phyloP scores from a whole-genome alignment of 495 filamentous ascomycete genomes.

The Aspergillus heteromorphus region DNA sequence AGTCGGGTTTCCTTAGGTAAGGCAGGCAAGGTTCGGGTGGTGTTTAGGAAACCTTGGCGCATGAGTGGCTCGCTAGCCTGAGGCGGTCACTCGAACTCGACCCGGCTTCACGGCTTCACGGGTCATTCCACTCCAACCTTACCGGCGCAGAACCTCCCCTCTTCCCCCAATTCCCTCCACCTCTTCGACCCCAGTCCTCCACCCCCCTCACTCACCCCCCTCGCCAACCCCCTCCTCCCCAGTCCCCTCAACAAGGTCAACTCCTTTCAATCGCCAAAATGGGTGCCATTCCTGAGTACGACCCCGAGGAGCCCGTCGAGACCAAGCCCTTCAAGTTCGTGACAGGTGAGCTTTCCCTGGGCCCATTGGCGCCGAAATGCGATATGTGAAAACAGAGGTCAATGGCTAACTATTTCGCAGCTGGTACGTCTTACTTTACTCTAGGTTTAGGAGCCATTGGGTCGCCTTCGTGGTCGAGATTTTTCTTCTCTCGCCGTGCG shows the following conservation, averaged over 20 bases:
- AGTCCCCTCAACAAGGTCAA: conserved; percentile 21
- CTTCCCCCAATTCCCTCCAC: conserved; percentile 27
- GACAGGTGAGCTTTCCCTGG: conserved; percentile 67
- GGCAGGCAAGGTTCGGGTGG: conserved; percentile 29
- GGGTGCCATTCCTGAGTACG: conserved; percentile 63
- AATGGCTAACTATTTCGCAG: conserved; percentile 45
- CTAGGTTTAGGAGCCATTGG: conserved; percentile 14
- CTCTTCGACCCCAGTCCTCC: conserved; percentile 17
- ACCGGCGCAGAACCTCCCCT: conserved; percentile 19
- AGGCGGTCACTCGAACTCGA: conserved; percentile 35
- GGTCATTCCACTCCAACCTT: conserved; percentile 25
- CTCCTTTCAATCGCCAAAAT: conserved; percentile 30
- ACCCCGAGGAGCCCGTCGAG: conserved; percentile 76
- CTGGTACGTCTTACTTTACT: conserved; percentile 42
- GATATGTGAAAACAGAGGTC: conserved; percentile 27
- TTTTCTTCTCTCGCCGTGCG: conserved; percentile 15
- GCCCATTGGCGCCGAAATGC: conserved; percentile 19
- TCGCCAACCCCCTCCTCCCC: conserved; percentile 14
- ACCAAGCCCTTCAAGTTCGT: conserved; percentile 99
- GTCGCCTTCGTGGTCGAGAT: conserved; percentile 6
- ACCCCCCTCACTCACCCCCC: conserved; percentile 13
- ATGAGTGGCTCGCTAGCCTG: conserved; percentile 44
- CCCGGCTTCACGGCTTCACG: conserved; percentile 37
- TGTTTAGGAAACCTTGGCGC: conserved; percentile 35
- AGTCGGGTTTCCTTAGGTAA: conserved; percentile 17